Percentiles rank a stretch among this genome's conserved stretches.
Evolutionary conservation across 331 rosid species (phyloP).

Genomic region (Telfairia occidentalis): DNA sequence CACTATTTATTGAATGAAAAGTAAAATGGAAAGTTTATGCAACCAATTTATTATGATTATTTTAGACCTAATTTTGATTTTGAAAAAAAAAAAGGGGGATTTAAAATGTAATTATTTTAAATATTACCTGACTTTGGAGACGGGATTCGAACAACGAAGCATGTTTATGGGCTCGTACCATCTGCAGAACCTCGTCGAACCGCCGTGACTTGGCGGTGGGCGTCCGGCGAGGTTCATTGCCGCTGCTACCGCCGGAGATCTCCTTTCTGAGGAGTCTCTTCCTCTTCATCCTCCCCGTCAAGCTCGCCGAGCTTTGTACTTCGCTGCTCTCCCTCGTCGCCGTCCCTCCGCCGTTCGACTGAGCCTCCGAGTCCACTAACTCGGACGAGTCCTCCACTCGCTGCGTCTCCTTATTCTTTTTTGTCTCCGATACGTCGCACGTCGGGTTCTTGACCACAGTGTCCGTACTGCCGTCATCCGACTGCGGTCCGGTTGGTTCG

Average conservation of each 20-base stretch:
- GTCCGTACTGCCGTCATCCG: slow-evolving; percentile 59
- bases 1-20: background rate
- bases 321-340: slow-evolving; percentile 53
- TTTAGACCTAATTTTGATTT: background rate
- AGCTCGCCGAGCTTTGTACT: slow-evolving; percentile 72
- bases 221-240: slow-evolving; percentile 9
- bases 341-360: slow-evolving; percentile 36
- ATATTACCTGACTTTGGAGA: slow-evolving; percentile 53
- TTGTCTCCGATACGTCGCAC: slow-evolving; percentile 30
- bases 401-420: slow-evolving; percentile 27
- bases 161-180: slow-evolving; percentile 42
- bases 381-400: slow-evolving; percentile 39
- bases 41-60: background rate
- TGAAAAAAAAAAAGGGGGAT: background rate
- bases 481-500: slow-evolving; percentile 28
- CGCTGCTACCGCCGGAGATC: slow-evolving; percentile 17
- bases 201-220: slow-evolving; percentile 41
- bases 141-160: slow-evolving; percentile 58
- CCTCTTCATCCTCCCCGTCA: slow-evolving; percentile 32
- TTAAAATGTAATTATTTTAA: background rate
- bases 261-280: slow-evolving; percentile 32
- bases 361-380: slow-evolving; percentile 51
- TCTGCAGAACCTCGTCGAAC: slow-evolving; percentile 38
- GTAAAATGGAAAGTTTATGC: background rate
- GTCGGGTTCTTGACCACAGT: slow-evolving; percentile 32